Evolutionary conservation across 148 eudicot genomes (phyloP), one percentile per base, ranked within the genome.

Genomic region (Euryodendron excelsum): DNA sequence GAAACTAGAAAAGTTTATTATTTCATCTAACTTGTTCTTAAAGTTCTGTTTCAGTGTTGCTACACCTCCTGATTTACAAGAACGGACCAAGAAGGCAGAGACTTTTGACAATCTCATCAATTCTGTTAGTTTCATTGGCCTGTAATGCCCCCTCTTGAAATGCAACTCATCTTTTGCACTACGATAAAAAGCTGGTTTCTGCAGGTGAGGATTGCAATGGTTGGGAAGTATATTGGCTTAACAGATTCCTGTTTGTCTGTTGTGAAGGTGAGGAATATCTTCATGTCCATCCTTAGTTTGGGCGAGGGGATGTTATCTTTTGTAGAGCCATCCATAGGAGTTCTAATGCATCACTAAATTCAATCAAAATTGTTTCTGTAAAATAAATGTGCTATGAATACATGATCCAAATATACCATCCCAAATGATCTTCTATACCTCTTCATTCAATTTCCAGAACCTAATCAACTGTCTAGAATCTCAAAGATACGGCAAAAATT

Each of bases 191-290:
- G 52, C n/a, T 33, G 62, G 64, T 77, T 68, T 63, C 56, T 82
- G 79, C 89, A 95, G 98, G 98, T 95, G 39, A 87, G 92, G 79
- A 93, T 95, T 79, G 98, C 98, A 69, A 91, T 94, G 98, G 98
- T 93, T 77, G 98, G 98, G 75, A 95, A 95, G 86, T 95, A 95
- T 84, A 94, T 95, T 60, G 98, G 98, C 50, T 83, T 95, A 62
- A 79, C 91, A 53, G 97, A 95, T 85, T 95, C 97, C 30, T 95
- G 93, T 79, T 84, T 95, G 80, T 95, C 98, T 80, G 98, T 95
- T 33, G 86, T 90, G 37, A 93, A 95, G 92, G 99, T 95, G 72
- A 83, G 79, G 37, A 53, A 18, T 62, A 39, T 58, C 36, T 39
- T 58, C 50, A 31, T 58, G 73, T 50, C 15, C 37, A 66, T 73